Conservation (phyloP, 1,284 basidiomycete genomes). For the Fistulinella staudtii region DNA sequence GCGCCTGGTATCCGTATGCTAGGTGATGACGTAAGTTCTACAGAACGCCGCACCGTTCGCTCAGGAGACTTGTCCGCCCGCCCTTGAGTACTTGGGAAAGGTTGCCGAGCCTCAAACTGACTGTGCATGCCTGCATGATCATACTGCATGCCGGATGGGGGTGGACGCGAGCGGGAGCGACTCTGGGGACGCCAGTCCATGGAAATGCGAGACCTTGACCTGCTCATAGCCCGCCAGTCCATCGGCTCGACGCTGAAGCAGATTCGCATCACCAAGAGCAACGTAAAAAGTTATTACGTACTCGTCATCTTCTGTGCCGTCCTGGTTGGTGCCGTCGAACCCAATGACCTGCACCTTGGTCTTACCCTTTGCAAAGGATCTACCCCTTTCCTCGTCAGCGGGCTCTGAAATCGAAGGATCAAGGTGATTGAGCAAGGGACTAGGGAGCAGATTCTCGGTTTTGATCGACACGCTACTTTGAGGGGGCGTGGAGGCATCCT, state of each 20-base stretch:
- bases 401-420: slow-evolving; percentile 8
- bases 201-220: slow-evolving; percentile 88
- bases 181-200: slow-evolving; percentile 79
- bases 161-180: slow-evolving; percentile 69
- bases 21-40: slow-evolving; percentile 32
- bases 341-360: slow-evolving; percentile 69
- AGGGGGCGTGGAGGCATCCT: slow-evolving; percentile 35
- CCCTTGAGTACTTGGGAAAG: slow-evolving; percentile 35
- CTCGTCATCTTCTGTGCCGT: slow-evolving; percentile 67
- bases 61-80: slow-evolving; percentile 29
- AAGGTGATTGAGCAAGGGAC: slow-evolving; percentile 7
- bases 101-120: slow-evolving; percentile 42
- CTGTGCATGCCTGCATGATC: slow-evolving; percentile 41
- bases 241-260: slow-evolving; percentile 56
- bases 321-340: slow-evolving; percentile 73
- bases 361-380: slow-evolving; percentile 74
- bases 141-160: slow-evolving; percentile 44
- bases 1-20: slow-evolving; percentile 51
- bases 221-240: slow-evolving; percentile 93
- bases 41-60: slow-evolving; percentile 23
- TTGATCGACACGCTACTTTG: slow-evolving; percentile 24
- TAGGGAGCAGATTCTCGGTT: slow-evolving; percentile 22
- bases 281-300: slow-evolving; percentile 47
- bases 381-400: slow-evolving; percentile 53
- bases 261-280: slow-evolving; percentile 22